Conservation (phyloP, 352 stramenopile genomes). For the Globisporangium recalcitrans region DNA sequence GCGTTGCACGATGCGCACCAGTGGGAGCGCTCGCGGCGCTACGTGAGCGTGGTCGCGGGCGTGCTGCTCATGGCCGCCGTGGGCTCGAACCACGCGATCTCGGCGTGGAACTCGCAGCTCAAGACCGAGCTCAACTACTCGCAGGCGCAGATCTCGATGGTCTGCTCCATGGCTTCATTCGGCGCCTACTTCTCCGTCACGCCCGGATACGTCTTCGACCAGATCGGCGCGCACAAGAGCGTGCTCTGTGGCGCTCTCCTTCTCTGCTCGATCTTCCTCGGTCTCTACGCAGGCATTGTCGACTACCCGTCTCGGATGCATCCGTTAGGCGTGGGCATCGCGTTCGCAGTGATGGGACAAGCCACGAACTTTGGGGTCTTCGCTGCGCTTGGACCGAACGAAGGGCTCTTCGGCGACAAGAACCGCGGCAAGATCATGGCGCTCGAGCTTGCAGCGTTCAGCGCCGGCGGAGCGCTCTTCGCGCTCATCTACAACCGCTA, state of each 20-base stretch:
- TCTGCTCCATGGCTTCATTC: constrained; percentile 78
- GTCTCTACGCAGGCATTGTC: constrained; percentile 32
- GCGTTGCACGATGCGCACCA: neutral
- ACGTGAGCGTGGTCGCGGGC: constrained; percentile 44
- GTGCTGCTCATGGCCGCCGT: constrained; percentile 54
- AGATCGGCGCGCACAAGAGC: constrained; percentile 52
- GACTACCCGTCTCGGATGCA: constrained; percentile 30
- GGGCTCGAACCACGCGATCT: constrained; percentile 75
- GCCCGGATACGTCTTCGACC: constrained; percentile 63
- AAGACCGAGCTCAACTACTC: constrained; percentile 51
- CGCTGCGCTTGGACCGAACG: constrained; percentile 61
- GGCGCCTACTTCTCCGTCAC: constrained; percentile 72
- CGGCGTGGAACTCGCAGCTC: constrained; percentile 73
- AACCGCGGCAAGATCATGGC: constrained; percentile 74
- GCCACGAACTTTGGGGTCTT: constrained; percentile 70
- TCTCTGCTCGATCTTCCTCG: constrained; percentile 41
- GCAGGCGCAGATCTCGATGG: constrained; percentile 65
- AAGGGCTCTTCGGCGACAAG: constrained; percentile 58
- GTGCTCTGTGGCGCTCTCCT: constrained; percentile 38
- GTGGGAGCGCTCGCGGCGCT: constrained; percentile 25
- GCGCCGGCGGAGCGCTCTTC: constrained; percentile 63
- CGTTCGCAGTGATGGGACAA: constrained; percentile 54
- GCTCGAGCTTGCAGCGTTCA: constrained; percentile 59
- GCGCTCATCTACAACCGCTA: constrained; percentile 55
- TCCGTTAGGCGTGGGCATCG: constrained; percentile 42